These are phyloP conservation scores for Sphaerulina vaccinii DNA, from an alignment of 2,329 filamentous ascomycete genomes.

Conservation along the genomic window DNA sequence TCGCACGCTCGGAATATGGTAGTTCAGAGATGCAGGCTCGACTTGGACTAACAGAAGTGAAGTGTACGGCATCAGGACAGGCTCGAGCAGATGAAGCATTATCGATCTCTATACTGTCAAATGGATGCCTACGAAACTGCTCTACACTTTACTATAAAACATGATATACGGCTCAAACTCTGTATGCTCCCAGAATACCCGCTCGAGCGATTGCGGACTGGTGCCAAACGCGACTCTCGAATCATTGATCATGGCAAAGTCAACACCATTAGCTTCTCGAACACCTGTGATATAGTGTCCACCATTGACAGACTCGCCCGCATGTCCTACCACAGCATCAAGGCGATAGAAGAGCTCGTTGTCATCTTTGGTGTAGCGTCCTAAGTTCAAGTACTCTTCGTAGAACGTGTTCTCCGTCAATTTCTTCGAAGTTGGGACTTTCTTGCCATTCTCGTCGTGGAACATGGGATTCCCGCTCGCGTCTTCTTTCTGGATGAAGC, in stretches of 20 bases:
- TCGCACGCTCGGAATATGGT: too few relatives aligned
- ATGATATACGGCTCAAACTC: not conserved
- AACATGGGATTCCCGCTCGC: not conserved
- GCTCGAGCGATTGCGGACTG: too few relatives aligned
- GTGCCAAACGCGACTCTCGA: too few relatives aligned
- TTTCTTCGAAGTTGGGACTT: not conserved
- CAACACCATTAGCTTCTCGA: not conserved
- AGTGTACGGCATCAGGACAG: constrained; percentile 4
- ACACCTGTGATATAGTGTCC: not conserved
- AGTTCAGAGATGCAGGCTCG: too few relatives aligned
- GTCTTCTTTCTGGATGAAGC: not conserved
- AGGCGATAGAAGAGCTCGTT: not conserved
- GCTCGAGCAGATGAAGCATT: not conserved
- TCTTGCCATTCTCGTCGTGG: not conserved
- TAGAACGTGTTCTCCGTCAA: not conserved
- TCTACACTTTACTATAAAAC: not conserved
- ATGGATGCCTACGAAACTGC: not conserved
- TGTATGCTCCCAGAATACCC: too few relatives aligned
- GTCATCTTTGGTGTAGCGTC: not conserved
- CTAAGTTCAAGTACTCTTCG: constrained; percentile 4
- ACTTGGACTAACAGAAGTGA: not conserved
- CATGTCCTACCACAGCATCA: not conserved
- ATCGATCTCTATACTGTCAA: too few relatives aligned
- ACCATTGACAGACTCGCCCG: not conserved
- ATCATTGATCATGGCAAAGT: not conserved